A percentile compares a stretch with the other conserved stretches of the same genome.
phyloP scores from a whole-genome alignment of 176 grass and related monocot genomes.

The Tillandsia fasciculata region DNA sequence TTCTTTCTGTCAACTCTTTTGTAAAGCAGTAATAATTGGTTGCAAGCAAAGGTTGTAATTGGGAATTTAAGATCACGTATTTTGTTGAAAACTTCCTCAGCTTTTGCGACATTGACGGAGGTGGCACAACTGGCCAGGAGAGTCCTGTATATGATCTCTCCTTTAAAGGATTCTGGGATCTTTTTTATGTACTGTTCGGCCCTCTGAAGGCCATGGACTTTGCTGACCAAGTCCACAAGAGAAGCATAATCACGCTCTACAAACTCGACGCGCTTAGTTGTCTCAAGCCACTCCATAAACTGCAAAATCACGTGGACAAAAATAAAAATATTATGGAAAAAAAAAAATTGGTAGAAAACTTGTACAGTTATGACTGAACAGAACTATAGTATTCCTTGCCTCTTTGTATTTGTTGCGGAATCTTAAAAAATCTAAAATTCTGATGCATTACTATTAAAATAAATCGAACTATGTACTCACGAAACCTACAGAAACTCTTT shows the following conservation, averaged over 20 bases:
- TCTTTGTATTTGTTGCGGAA: too few relatives aligned
- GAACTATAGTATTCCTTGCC: too few relatives aligned
- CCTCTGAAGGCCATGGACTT: slow-evolving; percentile 10
- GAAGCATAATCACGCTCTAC: slow-evolving; percentile 19
- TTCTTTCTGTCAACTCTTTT: slow-evolving; percentile 17
- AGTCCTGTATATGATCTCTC: slow-evolving; percentile 23
- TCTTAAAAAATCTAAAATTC: too few relatives aligned
- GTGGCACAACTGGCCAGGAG: slow-evolving; percentile 19
- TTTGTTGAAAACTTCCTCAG: slow-evolving; percentile 23
- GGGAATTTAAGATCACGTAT: slow-evolving; percentile 23
- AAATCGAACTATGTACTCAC: too few relatives aligned
- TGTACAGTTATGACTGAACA: too few relatives aligned
- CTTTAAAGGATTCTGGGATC: slow-evolving; percentile 15
- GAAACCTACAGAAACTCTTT: too few relatives aligned
- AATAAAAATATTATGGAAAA: not conserved
- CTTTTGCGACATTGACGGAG: slow-evolving; percentile 6
- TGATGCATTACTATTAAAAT: too few relatives aligned
- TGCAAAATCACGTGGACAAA: slow-evolving; percentile 7
- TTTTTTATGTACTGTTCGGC: slow-evolving; percentile 19
- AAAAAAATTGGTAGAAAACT: not conserved
- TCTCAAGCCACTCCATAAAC: slow-evolving; percentile 27
- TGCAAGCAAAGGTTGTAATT: slow-evolving; percentile 13
- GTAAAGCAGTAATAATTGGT: slow-evolving; percentile 21
- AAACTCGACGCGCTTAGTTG: slow-evolving; percentile 3
- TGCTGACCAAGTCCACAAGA: slow-evolving; percentile 18